Evolutionary conservation across 2,329 filamentous ascomycete genomes (phyloP).

Genomic region (Colletotrichum agaves): DNA sequence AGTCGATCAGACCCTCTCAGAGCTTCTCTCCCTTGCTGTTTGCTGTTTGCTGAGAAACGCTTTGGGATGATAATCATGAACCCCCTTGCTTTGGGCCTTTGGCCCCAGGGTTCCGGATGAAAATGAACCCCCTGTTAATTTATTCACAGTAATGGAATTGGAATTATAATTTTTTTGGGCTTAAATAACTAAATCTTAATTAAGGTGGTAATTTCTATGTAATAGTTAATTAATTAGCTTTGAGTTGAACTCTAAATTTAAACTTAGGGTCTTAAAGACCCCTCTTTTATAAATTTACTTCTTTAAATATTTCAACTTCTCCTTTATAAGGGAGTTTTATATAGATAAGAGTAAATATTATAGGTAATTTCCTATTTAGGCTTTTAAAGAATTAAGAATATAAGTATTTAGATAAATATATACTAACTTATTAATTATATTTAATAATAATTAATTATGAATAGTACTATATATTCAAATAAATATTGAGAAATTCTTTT

Average conservation of each 20-base stretch:
- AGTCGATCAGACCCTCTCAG: not conserved
- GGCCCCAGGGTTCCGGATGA: too few species aligned
- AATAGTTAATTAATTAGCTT: too few species aligned
- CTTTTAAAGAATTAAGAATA: not conserved
- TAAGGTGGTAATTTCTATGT: too few species aligned
- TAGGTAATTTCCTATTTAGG: not conserved
- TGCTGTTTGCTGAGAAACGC: not conserved
- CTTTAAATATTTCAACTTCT: too few species aligned
- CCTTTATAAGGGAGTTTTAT: not conserved
- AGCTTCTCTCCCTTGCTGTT: not conserved
- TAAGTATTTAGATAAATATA: not conserved
- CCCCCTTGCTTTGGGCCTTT: not conserved
- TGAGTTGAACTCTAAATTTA: too few species aligned
- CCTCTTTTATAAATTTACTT: too few species aligned
- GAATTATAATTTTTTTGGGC: too few species aligned
- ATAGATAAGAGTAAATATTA: not conserved
- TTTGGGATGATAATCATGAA: not conserved
- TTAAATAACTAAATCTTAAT: too few species aligned
- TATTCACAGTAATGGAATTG: too few species aligned
- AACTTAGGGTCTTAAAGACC: too few species aligned
- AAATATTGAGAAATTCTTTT: not conserved
- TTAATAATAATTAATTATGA: not conserved
- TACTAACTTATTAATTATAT: not conserved
- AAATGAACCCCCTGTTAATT: too few species aligned
- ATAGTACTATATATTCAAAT: not conserved